Percentiles rank a stretch among this genome's conserved stretches.
phyloP scores from a whole-genome alignment of 2,329 filamentous ascomycete species.

The Colletotrichum karsti region DNA sequence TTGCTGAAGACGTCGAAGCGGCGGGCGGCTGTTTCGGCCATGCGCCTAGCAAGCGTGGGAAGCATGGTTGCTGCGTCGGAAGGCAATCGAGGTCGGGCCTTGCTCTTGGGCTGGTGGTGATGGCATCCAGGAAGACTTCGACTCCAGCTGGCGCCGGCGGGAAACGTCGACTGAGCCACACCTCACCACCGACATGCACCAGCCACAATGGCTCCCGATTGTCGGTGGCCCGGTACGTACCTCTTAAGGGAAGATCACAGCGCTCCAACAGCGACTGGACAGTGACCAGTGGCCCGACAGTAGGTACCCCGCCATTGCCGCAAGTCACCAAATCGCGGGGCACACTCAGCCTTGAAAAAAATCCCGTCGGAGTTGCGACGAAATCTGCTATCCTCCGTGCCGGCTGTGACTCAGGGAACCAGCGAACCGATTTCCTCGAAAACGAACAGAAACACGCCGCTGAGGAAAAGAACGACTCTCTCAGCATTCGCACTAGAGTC shows the following conservation, averaged over 20 bases:
- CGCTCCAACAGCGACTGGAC: slow-evolving; percentile 1
- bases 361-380: slow-evolving; percentile 22
- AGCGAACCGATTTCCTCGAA: background rate
- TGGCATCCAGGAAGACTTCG: too few relatives aligned
- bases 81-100: background rate
- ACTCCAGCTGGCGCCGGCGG: too few relatives aligned
- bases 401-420: slow-evolving; percentile 28
- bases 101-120: background rate
- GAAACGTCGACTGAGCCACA: background rate
- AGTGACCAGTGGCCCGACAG: slow-evolving; percentile 18
- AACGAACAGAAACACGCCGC: slow-evolving; percentile 9
- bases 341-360: slow-evolving; percentile 31
- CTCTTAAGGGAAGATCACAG: background rate
- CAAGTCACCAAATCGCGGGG: slow-evolving; percentile 25
- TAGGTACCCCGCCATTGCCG: slow-evolving; percentile 30
- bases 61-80: slow-evolving; percentile 38
- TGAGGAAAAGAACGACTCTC: slow-evolving; percentile 3
- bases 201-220: background rate
- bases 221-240: slow-evolving; percentile 6
- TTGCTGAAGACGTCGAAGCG: slow-evolving; percentile 55
- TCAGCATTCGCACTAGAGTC: background rate
- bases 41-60: slow-evolving; percentile 41
- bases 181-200: background rate
- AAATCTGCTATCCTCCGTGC: slow-evolving; percentile 16
- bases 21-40: slow-evolving; percentile 16